Percentiles rank a stretch among this genome's conserved stretches.
Evolutionary conservation across 176 grass and related monocot species (phyloP).

Genomic region (Bothriochloa decipiens): DNA sequence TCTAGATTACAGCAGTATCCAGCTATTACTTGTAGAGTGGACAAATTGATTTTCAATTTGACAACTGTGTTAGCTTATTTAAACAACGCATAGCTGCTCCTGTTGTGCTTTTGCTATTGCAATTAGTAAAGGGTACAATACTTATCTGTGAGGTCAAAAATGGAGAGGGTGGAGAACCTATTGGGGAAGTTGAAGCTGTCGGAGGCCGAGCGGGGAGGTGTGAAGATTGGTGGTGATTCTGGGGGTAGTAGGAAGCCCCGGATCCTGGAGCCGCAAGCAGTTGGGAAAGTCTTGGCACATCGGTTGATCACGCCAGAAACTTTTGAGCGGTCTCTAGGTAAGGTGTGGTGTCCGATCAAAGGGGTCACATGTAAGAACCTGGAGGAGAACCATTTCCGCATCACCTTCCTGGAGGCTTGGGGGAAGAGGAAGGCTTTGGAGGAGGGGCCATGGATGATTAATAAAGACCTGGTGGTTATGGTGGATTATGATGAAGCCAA

Average conservation of each 20-base stretch:
- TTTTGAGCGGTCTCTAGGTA: background rate
- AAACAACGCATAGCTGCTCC: too few relatives aligned
- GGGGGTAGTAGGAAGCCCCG: background rate
- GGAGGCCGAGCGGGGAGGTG: too few relatives aligned
- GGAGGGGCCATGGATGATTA: background rate
- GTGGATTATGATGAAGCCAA: background rate
- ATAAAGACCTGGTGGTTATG: background rate
- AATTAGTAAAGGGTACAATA: too few relatives aligned
- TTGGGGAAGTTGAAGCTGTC: too few relatives aligned
- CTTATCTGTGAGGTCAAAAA: too few relatives aligned
- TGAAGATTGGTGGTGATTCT: background rate
- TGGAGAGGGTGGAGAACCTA: too few relatives aligned
- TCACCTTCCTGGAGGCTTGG: background rate
- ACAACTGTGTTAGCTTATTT: too few relatives aligned
- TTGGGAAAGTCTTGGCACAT: background rate
- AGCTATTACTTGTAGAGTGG: too few relatives aligned
- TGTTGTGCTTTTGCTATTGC: too few relatives aligned
- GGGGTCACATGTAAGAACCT: background rate
- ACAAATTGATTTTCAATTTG: too few relatives aligned
- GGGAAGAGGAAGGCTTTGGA: background rate
- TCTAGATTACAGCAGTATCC: too few relatives aligned
- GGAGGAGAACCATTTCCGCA: background rate
- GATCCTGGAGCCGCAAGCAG: background rate
- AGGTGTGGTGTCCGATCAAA: background rate
- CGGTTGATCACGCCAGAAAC: background rate